Evolutionary conservation across 1,284 basidiomycete genomes (phyloP), one percentile per base, ranked within the genome.

Genomic region (Marasmius fiardii): DNA sequence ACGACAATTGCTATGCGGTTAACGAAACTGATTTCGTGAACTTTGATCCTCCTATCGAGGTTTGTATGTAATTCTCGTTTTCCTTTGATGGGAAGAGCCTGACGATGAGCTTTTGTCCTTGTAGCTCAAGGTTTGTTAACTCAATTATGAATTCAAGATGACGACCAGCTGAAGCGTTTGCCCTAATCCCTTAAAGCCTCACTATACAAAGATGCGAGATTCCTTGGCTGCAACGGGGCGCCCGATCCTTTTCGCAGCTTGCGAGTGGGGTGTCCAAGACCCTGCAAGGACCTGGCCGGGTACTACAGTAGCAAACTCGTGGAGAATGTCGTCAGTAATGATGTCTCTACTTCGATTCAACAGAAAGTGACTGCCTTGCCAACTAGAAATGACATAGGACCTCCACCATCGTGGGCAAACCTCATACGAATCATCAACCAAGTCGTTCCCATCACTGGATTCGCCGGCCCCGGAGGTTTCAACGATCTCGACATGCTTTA

Each of bases 241-340:
- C 7, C 71, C 74, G 1, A 77, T 83, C 44, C 68, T 82, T 2
- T 84, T 78, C 61, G 78, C 79, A 8, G 71, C 82, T 26, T 83
- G 82, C 53, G 77, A 82, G 63, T 83, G 82, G 80, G 78, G 78
- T 43, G 70, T 78, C 33, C 69, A 77, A 67, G 74, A 80, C 58
- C 78, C 77, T 43, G 78, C 77, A 14, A 68, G 76, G 28, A 45
- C 44, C 2, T 80, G 78, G 78, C 72, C 75, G 34, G 76, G 68
- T 2, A 68, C 71, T 43, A 58, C 62, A 10, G 72, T 78, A n/a
- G 77, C 74, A 41, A 78, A 79, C 58, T 76, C 74, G 56, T 79
- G 77, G 77, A 71, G 77, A 58, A 79, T 79, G 31, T 74, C 77
- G 76, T 76, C 59, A 59, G 67, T 62, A 14, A 11, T 37, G 48